These are phyloP conservation scores for Gastrodia elata DNA, from an alignment of 106 monocot genomes.

Conservation along the genomic window DNA sequence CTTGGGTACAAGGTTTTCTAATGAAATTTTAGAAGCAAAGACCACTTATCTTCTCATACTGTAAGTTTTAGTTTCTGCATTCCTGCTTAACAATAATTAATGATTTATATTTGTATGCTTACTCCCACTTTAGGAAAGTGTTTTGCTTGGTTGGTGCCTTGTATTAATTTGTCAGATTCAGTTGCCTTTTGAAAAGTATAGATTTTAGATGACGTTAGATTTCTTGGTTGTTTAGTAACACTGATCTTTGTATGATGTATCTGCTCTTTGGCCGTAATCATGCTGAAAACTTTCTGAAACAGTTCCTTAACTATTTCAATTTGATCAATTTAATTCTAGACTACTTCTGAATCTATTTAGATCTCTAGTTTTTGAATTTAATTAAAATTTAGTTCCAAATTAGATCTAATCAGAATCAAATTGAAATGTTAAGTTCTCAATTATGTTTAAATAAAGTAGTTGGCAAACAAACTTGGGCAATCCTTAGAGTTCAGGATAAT, in stretches of 20 bases:
- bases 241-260: neutral
- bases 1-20: slow-evolving; percentile 16
- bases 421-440: no score
- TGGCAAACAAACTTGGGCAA: no score
- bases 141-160: neutral
- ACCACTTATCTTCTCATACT: slow-evolving; percentile 15
- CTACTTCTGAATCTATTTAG: no score
- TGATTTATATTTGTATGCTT: neutral
- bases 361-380: no score
- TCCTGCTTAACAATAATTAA: neutral
- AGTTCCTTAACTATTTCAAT: no score
- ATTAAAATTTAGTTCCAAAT: no score
- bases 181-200: neutral
- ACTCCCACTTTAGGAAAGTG: neutral
- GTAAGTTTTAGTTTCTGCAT: neutral
- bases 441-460: no score
- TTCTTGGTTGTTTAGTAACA: neutral
- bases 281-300: no score
- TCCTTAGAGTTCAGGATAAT: no score
- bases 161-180: neutral
- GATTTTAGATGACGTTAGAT: neutral
- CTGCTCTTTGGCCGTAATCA: no score
- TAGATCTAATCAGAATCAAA: no score
- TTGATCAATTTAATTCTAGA: no score
- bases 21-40: slow-evolving; percentile 29